phyloP scores from a whole-genome alignment of 805 yeast genomes.

The Candida peoriensis region DNA sequence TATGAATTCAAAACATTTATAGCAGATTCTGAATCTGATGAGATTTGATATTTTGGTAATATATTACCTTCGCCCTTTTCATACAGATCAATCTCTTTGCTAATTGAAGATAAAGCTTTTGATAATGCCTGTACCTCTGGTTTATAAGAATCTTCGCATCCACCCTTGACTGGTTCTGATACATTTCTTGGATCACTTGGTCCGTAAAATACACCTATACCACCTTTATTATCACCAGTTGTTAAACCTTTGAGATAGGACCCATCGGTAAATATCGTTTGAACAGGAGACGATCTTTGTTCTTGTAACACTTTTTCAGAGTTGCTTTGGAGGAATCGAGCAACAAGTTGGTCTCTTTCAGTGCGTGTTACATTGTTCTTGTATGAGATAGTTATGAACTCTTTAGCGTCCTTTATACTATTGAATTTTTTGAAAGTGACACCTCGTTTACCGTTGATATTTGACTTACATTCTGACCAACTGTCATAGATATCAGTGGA shows the following conservation, averaged over 20 bases:
- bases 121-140: slow-evolving; percentile 73
- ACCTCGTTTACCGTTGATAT: slow-evolving; percentile 29
- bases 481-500: slow-evolving; percentile 23
- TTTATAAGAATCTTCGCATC: slow-evolving; percentile 65
- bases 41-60: slow-evolving; percentile 35
- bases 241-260: slow-evolving; percentile 35
- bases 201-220: slow-evolving; percentile 76
- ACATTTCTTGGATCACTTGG: slow-evolving; percentile 46
- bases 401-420: slow-evolving; percentile 9
- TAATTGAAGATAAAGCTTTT: slow-evolving; percentile 45
- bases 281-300: slow-evolving; percentile 6
- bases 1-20: slow-evolving; percentile 53
- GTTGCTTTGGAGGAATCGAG: slow-evolving; percentile 2
- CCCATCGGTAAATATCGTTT: slow-evolving; percentile 68
- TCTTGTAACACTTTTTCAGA: slow-evolving; percentile 1
- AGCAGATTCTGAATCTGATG: slow-evolving; percentile 70
- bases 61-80: slow-evolving; percentile 11
- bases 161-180: slow-evolving; percentile 44
- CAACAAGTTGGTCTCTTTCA: background rate
- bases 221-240: slow-evolving; percentile 63
- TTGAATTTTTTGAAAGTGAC: slow-evolving; percentile 40
- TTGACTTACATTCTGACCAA: slow-evolving; percentile 30
- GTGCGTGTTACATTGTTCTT: slow-evolving; percentile 1
- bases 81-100: slow-evolving; percentile 26
- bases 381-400: slow-evolving; percentile 6